These are phyloP conservation scores for Xylariaceae sp. DNA, from an alignment of 2,329 filamentous ascomycete genomes.

Conservation along the genomic window DNA sequence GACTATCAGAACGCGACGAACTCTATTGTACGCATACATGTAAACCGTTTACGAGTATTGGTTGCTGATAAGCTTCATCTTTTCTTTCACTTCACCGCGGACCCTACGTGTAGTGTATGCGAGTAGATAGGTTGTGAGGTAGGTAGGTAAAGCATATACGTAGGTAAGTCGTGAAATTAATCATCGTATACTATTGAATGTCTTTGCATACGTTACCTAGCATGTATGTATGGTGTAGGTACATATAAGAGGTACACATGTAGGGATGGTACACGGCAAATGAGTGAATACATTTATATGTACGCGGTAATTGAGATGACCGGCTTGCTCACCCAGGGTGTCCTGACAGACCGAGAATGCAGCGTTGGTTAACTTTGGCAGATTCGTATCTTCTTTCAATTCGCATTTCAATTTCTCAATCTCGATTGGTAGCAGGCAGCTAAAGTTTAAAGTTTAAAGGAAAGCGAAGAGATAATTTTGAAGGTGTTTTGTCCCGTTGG, in stretches of 20 bases:
- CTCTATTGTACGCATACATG: background rate
- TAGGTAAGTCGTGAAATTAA: background rate
- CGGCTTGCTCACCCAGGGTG: no score
- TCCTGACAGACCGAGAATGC: no score
- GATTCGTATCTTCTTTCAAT: no score
- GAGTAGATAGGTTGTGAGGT: background rate
- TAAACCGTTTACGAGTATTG: background rate
- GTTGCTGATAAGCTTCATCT: background rate
- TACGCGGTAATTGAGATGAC: background rate
- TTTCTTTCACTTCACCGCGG: background rate
- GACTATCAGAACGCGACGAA: background rate
- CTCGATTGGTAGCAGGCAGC: no score
- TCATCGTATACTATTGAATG: background rate
- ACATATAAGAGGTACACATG: background rate
- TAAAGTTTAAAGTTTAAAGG: no score
- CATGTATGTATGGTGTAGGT: background rate
- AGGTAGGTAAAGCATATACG: no score
- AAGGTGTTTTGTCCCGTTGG: background rate
- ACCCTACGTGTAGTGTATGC: background rate
- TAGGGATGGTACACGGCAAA: background rate
- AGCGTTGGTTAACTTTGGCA: no score
- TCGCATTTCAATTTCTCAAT: no score
- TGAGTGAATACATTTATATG: background rate
- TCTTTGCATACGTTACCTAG: background rate
- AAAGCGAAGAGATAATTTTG: no score